phyloP scores from a whole-genome alignment of 2,329 filamentous ascomycete species.

The Ascochyta rabiei region DNA sequence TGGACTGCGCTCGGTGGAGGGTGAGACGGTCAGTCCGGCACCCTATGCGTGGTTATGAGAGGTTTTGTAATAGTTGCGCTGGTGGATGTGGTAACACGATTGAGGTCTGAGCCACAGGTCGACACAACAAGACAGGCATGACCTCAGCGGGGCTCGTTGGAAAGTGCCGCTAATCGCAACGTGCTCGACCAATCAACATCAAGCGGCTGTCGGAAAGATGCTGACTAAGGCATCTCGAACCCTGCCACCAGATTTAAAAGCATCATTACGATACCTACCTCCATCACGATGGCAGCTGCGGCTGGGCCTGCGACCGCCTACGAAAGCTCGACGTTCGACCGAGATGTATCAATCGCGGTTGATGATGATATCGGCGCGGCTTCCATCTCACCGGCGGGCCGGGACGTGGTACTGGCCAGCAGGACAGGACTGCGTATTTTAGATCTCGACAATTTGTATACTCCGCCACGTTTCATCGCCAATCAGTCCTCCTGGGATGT shows the following conservation, averaged over 20 bases:
- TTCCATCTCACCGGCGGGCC: constrained; percentile 88
- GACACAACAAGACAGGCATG: constrained; percentile 13
- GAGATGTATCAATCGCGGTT: constrained; percentile 82
- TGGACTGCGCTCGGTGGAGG: neutral
- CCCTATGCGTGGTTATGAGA: neutral
- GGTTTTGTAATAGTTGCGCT: constrained; percentile 13
- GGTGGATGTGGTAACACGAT: constrained; percentile 5
- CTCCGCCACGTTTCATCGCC: constrained; percentile 80
- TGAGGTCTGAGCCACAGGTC: constrained; percentile 17
- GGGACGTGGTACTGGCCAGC: constrained; percentile 85
- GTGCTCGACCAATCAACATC: constrained; percentile 6
- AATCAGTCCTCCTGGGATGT: constrained; percentile 93
- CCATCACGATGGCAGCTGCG: constrained; percentile 30
- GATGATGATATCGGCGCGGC: constrained; percentile 81
- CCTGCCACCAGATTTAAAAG: constrained; percentile 15
- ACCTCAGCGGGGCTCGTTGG: constrained; percentile 18
- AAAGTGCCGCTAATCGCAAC: constrained; percentile 11
- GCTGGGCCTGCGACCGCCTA: constrained; percentile 61
- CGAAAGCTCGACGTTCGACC: constrained; percentile 86
- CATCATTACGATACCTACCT: constrained; percentile 10
- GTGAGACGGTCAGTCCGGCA: neutral
- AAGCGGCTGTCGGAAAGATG: neutral
- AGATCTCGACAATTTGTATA: constrained; percentile 88
- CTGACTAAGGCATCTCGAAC: constrained; percentile 6
- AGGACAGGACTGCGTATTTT: constrained; percentile 90